These are phyloP conservation scores for Amoeboaphelidium protococcarum DNA, from an alignment of 371 early-diverging fungal genomes.

Conservation along the genomic window DNA sequence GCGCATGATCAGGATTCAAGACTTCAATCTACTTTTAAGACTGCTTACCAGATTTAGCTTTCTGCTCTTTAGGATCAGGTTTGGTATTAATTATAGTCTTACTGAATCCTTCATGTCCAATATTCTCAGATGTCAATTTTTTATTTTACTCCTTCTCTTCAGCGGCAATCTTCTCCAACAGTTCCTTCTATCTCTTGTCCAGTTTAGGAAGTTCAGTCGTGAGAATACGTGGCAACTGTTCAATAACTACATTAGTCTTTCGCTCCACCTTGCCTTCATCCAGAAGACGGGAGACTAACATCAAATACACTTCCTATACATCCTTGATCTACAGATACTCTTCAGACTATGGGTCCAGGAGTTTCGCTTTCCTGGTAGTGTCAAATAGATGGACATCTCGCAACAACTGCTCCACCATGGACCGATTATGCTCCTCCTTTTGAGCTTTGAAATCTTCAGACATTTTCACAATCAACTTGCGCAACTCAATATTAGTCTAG, in stretches of 20 bases:
- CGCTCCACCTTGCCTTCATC: conserved; percentile 12
- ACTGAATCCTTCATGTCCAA: conserved; percentile 38
- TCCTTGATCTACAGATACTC: conserved; percentile 5
- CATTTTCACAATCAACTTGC: conserved; percentile 15
- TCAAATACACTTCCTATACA: conserved; percentile 13
- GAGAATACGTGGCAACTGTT: conserved; percentile 6
- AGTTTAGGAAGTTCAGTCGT: conserved; percentile 17
- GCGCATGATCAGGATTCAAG: conserved; percentile 29
- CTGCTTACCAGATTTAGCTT: background rate
- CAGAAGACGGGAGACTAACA: conserved; percentile 12
- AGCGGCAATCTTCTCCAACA: background rate
- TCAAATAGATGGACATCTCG: conserved; percentile 4
- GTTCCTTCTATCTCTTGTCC: conserved; percentile 9
- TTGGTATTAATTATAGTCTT: conserved; percentile 26
- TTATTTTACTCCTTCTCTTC: conserved; percentile 29
- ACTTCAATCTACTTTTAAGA: conserved; percentile 28
- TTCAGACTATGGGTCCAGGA: conserved; percentile 2
- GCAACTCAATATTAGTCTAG: conserved; percentile 22
- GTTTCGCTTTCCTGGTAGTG: conserved; percentile 5
- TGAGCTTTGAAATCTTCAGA: background rate
- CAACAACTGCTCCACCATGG: conserved; percentile 4
- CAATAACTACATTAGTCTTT: conserved; percentile 4
- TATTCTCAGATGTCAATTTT: conserved; percentile 49
- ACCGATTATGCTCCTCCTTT: conserved; percentile 10
- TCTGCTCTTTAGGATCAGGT: background rate